A percentile compares a stretch with the other conserved stretches of the same genome.
Conservation (phyloP, 768 basidiomycete genomes). For the Xerocomellus amylosporus region DNA sequence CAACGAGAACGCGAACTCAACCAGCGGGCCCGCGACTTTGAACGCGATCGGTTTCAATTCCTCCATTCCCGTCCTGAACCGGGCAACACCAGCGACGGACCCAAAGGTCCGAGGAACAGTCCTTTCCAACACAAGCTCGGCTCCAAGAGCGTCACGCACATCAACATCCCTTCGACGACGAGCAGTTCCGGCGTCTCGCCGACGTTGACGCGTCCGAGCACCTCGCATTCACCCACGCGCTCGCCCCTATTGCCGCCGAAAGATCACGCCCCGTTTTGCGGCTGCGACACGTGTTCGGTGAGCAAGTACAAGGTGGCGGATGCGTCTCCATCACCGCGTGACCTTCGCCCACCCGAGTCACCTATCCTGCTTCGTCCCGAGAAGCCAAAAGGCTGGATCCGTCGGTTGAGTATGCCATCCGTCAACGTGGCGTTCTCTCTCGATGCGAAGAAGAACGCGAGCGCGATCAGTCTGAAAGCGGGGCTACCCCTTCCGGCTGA, state of each 20-base stretch:
- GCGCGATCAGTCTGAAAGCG: conserved; percentile 38
- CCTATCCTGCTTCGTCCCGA: conserved; percentile 48
- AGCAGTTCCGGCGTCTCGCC: conserved; percentile 4
- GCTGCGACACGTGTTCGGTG: conserved; percentile 62
- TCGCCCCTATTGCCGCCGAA: conserved; percentile 28
- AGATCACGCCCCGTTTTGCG: conserved; percentile 62
- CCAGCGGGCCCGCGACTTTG: conserved; percentile 52
- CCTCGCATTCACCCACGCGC: conserved; percentile 29
- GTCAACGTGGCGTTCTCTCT: conserved; percentile 58
- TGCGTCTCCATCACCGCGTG: conserved; percentile 26
- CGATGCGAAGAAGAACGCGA: conserved; percentile 54
- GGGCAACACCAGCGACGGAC: conserved; percentile 29
- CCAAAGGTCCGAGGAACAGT: conserved; percentile 25
- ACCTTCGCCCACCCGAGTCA: conserved; percentile 42
- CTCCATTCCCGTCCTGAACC: conserved; percentile 33
- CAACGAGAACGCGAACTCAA: conserved; percentile 56
- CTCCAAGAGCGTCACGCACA: conserved; percentile 30
- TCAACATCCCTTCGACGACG: conserved; percentile 19
- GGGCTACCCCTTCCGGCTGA: conserved; percentile 39
- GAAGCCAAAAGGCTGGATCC: conserved; percentile 71
- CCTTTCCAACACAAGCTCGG: conserved; percentile 30
- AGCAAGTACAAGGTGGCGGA: conserved; percentile 47
- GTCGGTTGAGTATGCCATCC: conserved; percentile 73
- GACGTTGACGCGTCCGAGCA: conserved; percentile 14
- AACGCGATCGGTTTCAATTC: conserved; percentile 49